A percentile compares a stretch with the other conserved stretches of the same genome.
phyloP scores from a whole-genome alignment of 2,329 filamentous ascomycete genomes.

The Talaromyces verruculosus region DNA sequence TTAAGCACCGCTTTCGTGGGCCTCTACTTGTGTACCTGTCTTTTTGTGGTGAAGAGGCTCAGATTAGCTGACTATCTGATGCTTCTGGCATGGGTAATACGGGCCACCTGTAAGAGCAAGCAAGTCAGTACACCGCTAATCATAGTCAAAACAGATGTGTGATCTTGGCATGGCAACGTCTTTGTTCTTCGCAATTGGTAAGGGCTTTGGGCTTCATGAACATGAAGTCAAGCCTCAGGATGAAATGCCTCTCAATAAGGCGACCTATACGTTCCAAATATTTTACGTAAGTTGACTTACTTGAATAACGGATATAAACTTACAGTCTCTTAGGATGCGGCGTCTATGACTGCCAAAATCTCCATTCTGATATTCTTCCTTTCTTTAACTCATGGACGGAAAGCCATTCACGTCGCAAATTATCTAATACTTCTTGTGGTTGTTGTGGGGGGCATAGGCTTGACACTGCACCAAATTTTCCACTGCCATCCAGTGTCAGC shows the following conservation, averaged over 20 bases:
- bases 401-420: slow-evolving; percentile 2
- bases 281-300: neutral
- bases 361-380: slow-evolving; percentile 9
- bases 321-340: neutral
- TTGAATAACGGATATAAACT: neutral
- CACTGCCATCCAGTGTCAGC: slow-evolving; percentile 5
- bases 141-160: neutral
- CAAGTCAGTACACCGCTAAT: neutral
- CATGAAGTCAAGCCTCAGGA: slow-evolving; percentile 9
- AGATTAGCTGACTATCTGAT: slow-evolving; percentile 8
- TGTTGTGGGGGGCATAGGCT: neutral
- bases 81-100: slow-evolving; percentile 13
- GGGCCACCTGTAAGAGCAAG: neutral
- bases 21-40: neutral
- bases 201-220: slow-evolving; percentile 11
- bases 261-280: neutral
- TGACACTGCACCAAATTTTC: slow-evolving; percentile 12
- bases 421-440: slow-evolving; percentile 1
- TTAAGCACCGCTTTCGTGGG: neutral
- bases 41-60: slow-evolving; percentile 2
- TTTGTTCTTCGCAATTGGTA: slow-evolving; percentile 3
- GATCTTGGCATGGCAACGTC: slow-evolving; percentile 3
- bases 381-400: neutral
- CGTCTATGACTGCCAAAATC: neutral
- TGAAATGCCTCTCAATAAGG: slow-evolving; percentile 8